Conservation (phyloP, 129 eudicot species). For the Flaveria robusta region DNA sequence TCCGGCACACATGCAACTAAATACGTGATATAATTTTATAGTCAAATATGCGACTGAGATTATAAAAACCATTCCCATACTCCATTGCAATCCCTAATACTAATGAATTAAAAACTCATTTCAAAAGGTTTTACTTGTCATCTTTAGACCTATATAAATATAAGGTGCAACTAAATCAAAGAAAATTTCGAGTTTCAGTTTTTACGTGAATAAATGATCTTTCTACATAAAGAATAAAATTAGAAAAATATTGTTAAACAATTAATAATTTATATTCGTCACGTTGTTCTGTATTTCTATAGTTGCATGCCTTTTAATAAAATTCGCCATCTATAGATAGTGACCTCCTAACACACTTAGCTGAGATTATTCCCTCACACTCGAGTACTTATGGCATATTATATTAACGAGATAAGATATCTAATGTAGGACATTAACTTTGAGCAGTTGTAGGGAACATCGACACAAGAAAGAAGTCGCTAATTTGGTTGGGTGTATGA, state of each 20-base stretch:
- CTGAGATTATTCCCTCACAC: not conserved
- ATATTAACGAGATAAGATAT: not conserved
- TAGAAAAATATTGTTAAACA: not conserved
- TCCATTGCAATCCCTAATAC: no score
- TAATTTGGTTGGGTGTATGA: slow-evolving; percentile 20
- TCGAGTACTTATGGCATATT: slow-evolving; percentile 10
- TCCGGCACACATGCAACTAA: no score
- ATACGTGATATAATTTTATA: no score
- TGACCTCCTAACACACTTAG: not conserved
- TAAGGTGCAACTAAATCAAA: no score
- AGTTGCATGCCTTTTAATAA: not conserved
- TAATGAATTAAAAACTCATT: no score
- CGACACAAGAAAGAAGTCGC: slow-evolving; percentile 17
- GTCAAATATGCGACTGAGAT: no score
- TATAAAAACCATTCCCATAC: no score
- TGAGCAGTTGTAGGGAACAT: slow-evolving; percentile 25
- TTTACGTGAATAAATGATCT: no score
- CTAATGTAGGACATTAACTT: not conserved
- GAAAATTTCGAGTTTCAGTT: no score
- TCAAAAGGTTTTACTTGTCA: no score
- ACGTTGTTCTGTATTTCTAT: not conserved
- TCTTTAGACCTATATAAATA: no score
- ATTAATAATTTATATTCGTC: not conserved
- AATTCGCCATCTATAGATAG: not conserved
- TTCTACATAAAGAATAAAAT: no score